A percentile compares a stretch with the other conserved stretches of the same genome.
phyloP scores from a whole-genome alignment of 805 yeast genomes.

The Candida maris region DNA sequence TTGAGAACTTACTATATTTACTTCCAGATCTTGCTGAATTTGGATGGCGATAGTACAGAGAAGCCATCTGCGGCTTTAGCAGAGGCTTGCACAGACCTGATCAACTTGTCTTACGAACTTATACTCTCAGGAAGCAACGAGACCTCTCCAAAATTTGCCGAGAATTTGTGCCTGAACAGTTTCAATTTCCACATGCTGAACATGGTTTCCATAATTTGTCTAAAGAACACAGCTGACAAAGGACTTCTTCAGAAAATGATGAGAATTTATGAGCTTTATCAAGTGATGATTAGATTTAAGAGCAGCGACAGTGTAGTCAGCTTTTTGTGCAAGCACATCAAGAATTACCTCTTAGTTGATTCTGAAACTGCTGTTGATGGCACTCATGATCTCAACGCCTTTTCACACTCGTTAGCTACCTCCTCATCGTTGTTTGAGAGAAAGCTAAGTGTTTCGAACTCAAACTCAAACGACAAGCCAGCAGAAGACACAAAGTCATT shows the following conservation, averaged over 20 bases:
- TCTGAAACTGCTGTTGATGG: constrained; percentile 11
- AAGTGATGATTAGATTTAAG: constrained; percentile 19
- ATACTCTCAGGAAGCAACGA: constrained; percentile 16
- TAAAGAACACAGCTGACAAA: constrained; percentile 16
- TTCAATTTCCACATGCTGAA: constrained; percentile 31
- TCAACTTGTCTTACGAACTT: constrained; percentile 23
- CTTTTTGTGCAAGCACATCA: constrained; percentile 19
- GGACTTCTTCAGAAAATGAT: constrained; percentile 11
- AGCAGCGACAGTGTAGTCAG: constrained; percentile 23
- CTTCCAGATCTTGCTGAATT: constrained; percentile 26
- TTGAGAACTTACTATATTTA: constrained; percentile 29
- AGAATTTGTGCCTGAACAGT: constrained; percentile 27
- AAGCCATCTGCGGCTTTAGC: constrained; percentile 8
- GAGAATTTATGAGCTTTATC: constrained; percentile 23
- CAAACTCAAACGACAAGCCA: not conserved
- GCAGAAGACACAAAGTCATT: constrained; percentile 11
- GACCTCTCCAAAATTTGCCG: constrained; percentile 22
- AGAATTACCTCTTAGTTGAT: constrained; percentile 12
- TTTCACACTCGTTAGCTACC: constrained; percentile 16
- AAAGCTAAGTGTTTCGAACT: constrained; percentile 7
- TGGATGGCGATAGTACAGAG: constrained; percentile 8
- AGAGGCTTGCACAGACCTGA: constrained; percentile 19
- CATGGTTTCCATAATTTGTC: constrained; percentile 23
- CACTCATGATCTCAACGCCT: constrained; percentile 23
- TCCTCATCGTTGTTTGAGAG: constrained; percentile 24